A percentile compares a stretch with the other conserved stretches of the same genome.
These are phyloP conservation scores for Exophiala bonariae DNA, from an alignment of 2,329 filamentous ascomycete genomes.

Conservation along the genomic window DNA sequence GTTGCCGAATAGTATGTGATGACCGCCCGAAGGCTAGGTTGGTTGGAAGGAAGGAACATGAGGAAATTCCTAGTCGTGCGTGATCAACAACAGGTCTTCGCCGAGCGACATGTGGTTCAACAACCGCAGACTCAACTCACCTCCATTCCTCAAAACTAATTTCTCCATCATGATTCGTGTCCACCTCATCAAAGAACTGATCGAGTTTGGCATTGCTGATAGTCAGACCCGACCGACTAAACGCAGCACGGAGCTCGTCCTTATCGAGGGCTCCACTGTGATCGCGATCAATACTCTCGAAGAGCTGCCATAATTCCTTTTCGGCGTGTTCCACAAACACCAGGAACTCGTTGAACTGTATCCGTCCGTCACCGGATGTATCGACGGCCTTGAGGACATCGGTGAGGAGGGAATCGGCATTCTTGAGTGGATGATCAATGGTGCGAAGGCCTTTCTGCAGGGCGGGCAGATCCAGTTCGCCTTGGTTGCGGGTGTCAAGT, in stretches of 20 bases:
- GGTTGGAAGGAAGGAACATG: slow-evolving; percentile 75
- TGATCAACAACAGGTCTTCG: slow-evolving; percentile 10
- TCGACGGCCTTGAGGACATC: slow-evolving; percentile 82
- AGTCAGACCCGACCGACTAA: slow-evolving; percentile 73
- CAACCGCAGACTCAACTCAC: slow-evolving; percentile 60
- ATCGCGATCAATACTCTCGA: slow-evolving; percentile 83
- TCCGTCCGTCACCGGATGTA: slow-evolving; percentile 81
- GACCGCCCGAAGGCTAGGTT: slow-evolving; percentile 74
- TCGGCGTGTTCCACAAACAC: slow-evolving; percentile 86
- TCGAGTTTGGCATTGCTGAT: slow-evolving; percentile 76
- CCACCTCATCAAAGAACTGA: slow-evolving; percentile 86
- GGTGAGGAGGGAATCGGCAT: slow-evolving; percentile 81
- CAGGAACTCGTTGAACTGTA: slow-evolving; percentile 91
- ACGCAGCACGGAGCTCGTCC: slow-evolving; percentile 76
- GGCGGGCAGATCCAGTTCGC: slow-evolving; percentile 79
- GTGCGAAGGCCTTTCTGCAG: slow-evolving; percentile 80
- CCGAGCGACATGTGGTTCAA: no score
- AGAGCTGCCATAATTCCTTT: slow-evolving; percentile 76
- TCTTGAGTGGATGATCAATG: slow-evolving; percentile 93
- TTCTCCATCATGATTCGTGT: slow-evolving; percentile 80
- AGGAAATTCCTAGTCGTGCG: slow-evolving; percentile 78
- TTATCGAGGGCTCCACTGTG: slow-evolving; percentile 84
- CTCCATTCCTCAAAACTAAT: slow-evolving; percentile 96
- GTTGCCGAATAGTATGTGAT: slow-evolving; percentile 90
- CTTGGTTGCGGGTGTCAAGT: slow-evolving; percentile 74